Evolutionary conservation across 106 monocot species (phyloP).

Genomic region (Triglochin maritima): DNA sequence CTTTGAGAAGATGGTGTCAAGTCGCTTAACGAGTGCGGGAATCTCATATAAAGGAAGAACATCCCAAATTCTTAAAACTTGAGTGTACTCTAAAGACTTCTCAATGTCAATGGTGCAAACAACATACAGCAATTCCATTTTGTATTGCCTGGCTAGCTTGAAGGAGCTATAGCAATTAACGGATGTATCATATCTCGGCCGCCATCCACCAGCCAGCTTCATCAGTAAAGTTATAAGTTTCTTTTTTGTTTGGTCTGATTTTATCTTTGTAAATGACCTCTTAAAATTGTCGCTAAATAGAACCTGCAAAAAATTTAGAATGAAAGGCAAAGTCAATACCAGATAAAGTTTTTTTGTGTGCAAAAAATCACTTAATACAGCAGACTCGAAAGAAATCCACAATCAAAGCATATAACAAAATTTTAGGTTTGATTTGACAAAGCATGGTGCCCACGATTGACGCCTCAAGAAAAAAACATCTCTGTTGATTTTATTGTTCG

Average conservation of each 20-base stretch:
- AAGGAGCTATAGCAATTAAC: conserved; percentile 4
- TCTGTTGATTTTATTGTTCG: too few relatives aligned
- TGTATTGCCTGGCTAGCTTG: conserved; percentile 27
- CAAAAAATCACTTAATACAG: too few relatives aligned
- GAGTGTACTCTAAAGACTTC: conserved; percentile 22
- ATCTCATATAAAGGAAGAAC: conserved; percentile 16
- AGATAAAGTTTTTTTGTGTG: too few relatives aligned
- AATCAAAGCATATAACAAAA: too few relatives aligned
- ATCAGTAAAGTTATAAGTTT: conserved; percentile 23
- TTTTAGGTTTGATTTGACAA: too few relatives aligned
- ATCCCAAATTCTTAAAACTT: conserved; percentile 49
- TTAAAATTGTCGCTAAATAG: conserved; percentile 42
- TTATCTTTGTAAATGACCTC: conserved; percentile 33
- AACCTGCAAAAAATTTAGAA: conserved; percentile 12
- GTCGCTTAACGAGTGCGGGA: conserved; percentile 14
- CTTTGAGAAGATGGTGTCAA: conserved; percentile 30
- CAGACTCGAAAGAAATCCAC: too few relatives aligned
- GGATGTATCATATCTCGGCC: conserved; percentile 1
- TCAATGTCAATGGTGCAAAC: conserved; percentile 38
- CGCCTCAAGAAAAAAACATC: too few relatives aligned
- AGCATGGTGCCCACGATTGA: too few relatives aligned
- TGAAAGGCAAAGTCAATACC: too few relatives aligned
- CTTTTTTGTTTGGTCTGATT: conserved; percentile 11
- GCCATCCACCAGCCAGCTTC: too few relatives aligned
- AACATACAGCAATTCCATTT: conserved; percentile 24